Evolutionary conservation across 23 red algal species (phyloP), one percentile per base, ranked within the genome.

Genomic region (Rhodosorus marinus): DNA sequence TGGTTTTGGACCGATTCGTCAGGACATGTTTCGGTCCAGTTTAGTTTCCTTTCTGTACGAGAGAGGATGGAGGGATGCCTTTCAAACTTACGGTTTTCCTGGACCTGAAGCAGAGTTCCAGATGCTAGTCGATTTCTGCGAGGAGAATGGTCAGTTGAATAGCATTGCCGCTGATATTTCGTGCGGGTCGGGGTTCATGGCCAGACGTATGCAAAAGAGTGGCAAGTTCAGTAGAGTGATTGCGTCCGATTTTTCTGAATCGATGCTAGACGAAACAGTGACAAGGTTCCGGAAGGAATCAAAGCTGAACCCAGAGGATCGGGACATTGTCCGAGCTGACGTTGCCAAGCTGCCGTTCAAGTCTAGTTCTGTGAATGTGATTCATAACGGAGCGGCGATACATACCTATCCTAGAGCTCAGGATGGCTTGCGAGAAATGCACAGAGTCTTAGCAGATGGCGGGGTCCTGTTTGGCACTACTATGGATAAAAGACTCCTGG

Each of bases 341-440:
- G 90, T 98, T 2, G 22, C 33, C 21, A 28, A 30, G 11, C 62
- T 98, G 17, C 90, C 90, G 30, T 74, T 98, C 31, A 46, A 24
- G 8, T 31, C 41, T 32, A 67, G 43, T 20, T 61, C 46, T 4
- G 52, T 81, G 7, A 59, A 74, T 30, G 38, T 52, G 0, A 64
- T 98, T 20, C 81, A 98, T 32, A 45, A 42, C 14, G 79, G 90
- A 36, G 90, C 90, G 35, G 90, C 90, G n/a, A 59, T 98, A 7
- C 90, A 98, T 43, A 86, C 79, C 66, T 98, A 76, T 74, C 78
- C 77, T 20, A 33, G 35, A 40, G 72, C 86, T 21, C 90, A 85
- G 49, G 90, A 98, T 52, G 90, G 64, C 1, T 53, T 98, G 40
- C 31, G 43, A 2, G 90, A 98, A 53, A 40, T 85, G 33, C 20